These are phyloP conservation scores for Agastache rugosa DNA, from an alignment of 257 asterid species.

Conservation along the genomic window DNA sequence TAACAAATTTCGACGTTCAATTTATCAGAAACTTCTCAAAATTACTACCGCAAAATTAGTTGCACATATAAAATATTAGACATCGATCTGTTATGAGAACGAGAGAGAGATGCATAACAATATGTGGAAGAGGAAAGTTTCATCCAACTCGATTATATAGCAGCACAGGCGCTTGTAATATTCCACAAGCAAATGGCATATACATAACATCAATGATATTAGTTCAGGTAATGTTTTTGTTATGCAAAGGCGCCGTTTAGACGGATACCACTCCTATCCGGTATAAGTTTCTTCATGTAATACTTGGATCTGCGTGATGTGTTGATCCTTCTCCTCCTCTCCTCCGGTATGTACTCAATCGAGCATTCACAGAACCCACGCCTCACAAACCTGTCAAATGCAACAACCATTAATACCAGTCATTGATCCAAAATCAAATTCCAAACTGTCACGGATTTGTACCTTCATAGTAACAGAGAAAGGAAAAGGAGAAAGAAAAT, in stretches of 20 bases:
- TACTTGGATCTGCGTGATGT: constrained; percentile 80
- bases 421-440: background rate
- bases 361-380: constrained; percentile 83
- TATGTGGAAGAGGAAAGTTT: background rate
- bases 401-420: background rate
- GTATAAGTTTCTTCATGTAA: constrained; percentile 75
- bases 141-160: background rate
- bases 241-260: constrained; percentile 44
- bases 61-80: too few relatives aligned
- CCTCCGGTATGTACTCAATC: constrained; percentile 63
- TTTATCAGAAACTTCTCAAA: too few relatives aligned
- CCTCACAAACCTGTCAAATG: constrained; percentile 75
- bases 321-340: constrained; percentile 67
- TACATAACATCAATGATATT: too few relatives aligned
- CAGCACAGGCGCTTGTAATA: too few relatives aligned
- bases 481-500: background rate
- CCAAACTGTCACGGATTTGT: background rate
- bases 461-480: constrained; percentile 9
- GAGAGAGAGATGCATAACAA: background rate
- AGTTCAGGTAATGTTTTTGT: too few relatives aligned
- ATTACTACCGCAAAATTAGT: too few relatives aligned
- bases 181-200: too few relatives aligned
- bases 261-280: constrained; percentile 66
- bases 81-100: too few relatives aligned
- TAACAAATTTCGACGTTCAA: too few relatives aligned